Base-by-base conservation (phyloP, 345 rosid species). In the Citrus inodora region DNA sequence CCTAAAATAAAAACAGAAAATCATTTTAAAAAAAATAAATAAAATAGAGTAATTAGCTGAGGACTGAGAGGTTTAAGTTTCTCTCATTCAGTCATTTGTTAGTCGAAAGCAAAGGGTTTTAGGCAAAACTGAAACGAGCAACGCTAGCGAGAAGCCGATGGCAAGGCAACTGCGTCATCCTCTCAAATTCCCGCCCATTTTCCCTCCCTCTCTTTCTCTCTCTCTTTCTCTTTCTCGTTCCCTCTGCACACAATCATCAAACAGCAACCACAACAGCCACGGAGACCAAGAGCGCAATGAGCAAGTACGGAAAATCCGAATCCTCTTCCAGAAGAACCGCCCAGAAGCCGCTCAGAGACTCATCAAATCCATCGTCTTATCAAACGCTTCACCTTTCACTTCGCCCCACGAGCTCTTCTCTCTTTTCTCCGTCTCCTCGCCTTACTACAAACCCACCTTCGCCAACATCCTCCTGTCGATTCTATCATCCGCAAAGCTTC, bases 361-460 rank as follows among this genome's bases (percentile, higher is more conserved):
- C 75, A 76, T 82, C 82, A 84, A 78, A 69, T 82, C 90, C 4
- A 86, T 92, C 46, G 37, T 88, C 61, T 86, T 72, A n/a, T 75
- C 90, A 17, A 83, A 78, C 51, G 24, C 75, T 4, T 74, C 74
- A 1, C 70, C 87, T 5, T 91, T 89, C 83, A 24, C 88, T 89
- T 89, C 85, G 7, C 88, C 28, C 84, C 91, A 5, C 86, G 92
- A 90, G 9, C 88, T 90, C 80, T 85, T 89, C 82, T 56, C 89
- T 2, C 72, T 80, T 71, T 87, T 91, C 84, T 87, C 92, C 1
- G 38, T 78, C 32, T 75, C 82, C 25, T 82, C 84, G 4, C 92
- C 93, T 19, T 80, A 90, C 16, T 38, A 87, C 60, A 91, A 80
- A 46, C 76, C 76, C 37, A 61, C 67, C 33, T 88, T 93, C 83